Evolutionary conservation across 306 rosid genomes (phyloP).

Genomic region (Pyrus pyrifolia): DNA sequence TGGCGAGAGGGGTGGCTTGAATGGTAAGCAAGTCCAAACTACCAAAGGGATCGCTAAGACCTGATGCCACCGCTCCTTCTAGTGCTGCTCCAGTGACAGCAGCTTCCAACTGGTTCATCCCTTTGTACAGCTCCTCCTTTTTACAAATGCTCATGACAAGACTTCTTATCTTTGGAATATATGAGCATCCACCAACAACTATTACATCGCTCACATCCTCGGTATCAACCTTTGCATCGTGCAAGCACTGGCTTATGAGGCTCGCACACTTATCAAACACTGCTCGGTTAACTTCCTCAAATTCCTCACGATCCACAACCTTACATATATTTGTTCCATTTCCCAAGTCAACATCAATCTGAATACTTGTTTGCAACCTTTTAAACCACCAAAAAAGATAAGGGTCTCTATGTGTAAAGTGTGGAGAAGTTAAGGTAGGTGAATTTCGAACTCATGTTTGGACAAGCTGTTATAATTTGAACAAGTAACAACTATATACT

Average conservation of each 20-base stretch:
- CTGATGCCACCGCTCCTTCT: constrained; percentile 85
- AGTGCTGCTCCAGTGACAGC: constrained; percentile 80
- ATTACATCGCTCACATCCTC: constrained; percentile 61
- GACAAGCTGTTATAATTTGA: no score
- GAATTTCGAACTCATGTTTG: no score
- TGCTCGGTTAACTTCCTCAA: constrained; percentile 59
- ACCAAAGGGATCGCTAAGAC: constrained; percentile 69
- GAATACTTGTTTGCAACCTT: constrained; percentile 10
- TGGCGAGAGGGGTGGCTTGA: constrained; percentile 72
- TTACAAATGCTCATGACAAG: constrained; percentile 34
- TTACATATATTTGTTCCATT: constrained; percentile 47
- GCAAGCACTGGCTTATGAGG: constrained; percentile 59
- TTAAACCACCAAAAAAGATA: no score
- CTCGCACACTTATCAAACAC: constrained; percentile 63
- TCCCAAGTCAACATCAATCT: constrained; percentile 61
- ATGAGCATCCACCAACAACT: constrained; percentile 75
- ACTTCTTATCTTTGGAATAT: constrained; percentile 58
- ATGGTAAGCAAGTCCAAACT: constrained; percentile 66
- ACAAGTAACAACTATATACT: no score
- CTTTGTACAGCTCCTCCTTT: constrained; percentile 50
- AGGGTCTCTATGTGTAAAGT: no score
- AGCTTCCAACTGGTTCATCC: constrained; percentile 71
- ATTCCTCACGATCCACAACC: constrained; percentile 48
- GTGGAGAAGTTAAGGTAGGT: no score
- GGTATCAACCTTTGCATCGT: constrained; percentile 54